Evolutionary conservation across 2,329 filamentous ascomycete species (phyloP).

Genomic region (Ophiosphaerella narmari): DNA sequence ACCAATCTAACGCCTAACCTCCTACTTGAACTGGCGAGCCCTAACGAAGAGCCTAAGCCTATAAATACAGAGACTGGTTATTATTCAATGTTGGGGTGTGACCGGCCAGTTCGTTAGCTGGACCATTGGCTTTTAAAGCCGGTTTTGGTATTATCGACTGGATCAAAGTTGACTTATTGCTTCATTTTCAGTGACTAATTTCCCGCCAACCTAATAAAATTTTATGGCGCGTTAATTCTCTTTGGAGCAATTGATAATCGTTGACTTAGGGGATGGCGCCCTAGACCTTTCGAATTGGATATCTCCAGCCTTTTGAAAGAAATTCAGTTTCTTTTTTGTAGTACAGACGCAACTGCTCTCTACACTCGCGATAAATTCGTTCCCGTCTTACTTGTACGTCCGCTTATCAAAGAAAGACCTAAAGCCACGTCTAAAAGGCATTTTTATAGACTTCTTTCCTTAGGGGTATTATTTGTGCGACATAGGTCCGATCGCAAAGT

Average conservation of each 20-base stretch:
- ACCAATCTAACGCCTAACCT: too few species aligned
- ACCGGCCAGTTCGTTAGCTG: too few species aligned
- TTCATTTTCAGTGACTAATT: too few species aligned
- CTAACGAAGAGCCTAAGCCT: too few species aligned
- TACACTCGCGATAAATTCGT: constrained; percentile 5
- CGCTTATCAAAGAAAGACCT: constrained; percentile 6
- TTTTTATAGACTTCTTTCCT: background rate
- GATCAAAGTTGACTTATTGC: too few species aligned
- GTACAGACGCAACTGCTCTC: constrained; percentile 9
- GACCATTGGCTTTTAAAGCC: too few species aligned
- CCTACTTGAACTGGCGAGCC: too few species aligned
- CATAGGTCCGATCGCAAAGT: background rate
- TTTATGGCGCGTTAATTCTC: too few species aligned
- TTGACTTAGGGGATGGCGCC: constrained; percentile 8
- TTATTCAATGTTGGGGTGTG: too few species aligned
- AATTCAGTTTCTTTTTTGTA: constrained; percentile 9
- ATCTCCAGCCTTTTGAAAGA: constrained; percentile 11
- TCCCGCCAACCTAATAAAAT: too few species aligned
- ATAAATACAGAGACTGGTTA: too few species aligned
- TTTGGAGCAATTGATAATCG: background rate
- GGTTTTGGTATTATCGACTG: too few species aligned
- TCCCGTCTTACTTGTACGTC: background rate
- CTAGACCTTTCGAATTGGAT: constrained; percentile 14
- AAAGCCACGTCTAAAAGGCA: background rate
- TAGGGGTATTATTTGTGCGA: background rate